Conservation (phyloP, 208 protist species). For the Phytomonas sp. region DNA sequence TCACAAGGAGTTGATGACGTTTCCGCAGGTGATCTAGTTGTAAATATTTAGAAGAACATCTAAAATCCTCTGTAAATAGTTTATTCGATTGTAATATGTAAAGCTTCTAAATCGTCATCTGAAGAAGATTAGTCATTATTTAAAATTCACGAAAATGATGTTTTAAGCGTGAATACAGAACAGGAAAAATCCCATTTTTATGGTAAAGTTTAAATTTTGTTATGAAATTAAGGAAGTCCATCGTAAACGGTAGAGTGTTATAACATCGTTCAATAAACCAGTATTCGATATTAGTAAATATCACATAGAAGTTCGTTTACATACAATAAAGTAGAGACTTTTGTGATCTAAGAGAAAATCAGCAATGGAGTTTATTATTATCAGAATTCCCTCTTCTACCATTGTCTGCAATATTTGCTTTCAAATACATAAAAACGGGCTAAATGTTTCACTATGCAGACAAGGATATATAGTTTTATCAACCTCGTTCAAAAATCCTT, state of each 20-base stretch:
- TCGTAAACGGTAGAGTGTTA: conserved; percentile 12
- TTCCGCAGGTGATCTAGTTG: not conserved
- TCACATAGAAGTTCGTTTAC: conserved; percentile 16
- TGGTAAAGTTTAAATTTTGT: not conserved
- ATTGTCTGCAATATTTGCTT: not conserved
- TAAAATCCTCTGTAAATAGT: not conserved
- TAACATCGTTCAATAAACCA: conserved; percentile 21
- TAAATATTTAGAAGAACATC: not conserved
- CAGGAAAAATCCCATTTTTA: not conserved
- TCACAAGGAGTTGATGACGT: not conserved
- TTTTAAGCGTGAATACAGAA: not conserved
- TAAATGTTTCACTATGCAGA: not conserved
- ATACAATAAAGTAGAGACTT: conserved; percentile 12
- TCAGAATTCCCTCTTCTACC: not conserved
- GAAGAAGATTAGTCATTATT: not conserved
- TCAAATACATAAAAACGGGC: not conserved
- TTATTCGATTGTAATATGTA: not conserved
- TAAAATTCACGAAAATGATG: not conserved
- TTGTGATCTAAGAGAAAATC: not conserved
- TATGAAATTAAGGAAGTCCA: not conserved
- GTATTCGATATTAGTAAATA: conserved; percentile 16
- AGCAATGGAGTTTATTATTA: not conserved
- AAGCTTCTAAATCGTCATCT: not conserved
- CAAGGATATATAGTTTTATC: not conserved
- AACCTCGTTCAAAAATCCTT: not conserved